Evolutionary conservation across 208 protist species (phyloP).

Genomic region (Leishmania major): DNA sequence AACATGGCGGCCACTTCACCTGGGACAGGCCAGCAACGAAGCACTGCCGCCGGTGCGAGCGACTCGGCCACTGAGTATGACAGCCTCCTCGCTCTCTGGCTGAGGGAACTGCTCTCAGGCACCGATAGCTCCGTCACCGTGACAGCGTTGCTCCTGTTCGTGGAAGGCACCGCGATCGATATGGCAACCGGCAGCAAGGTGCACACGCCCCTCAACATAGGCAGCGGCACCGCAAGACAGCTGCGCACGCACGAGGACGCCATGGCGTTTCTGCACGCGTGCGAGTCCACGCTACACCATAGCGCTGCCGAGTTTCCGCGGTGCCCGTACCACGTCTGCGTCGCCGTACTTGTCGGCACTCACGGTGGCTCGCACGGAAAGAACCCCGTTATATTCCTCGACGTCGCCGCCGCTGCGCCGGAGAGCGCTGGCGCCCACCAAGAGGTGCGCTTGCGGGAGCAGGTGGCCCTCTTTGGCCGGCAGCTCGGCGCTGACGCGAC

Average conservation of each 20-base stretch:
- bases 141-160: constrained; percentile 10
- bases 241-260: constrained; percentile 16
- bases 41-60: background rate
- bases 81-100: constrained; percentile 25
- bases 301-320: background rate
- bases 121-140: background rate
- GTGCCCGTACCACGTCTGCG: constrained; percentile 24
- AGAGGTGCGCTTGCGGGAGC: background rate
- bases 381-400: constrained; percentile 18
- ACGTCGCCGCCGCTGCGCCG: constrained; percentile 5
- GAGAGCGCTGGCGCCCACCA: background rate
- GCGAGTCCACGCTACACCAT: constrained; percentile 8
- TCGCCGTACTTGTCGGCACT: constrained; percentile 7
- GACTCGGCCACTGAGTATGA: background rate
- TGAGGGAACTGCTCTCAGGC: background rate
- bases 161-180: constrained; percentile 18
- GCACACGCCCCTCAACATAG: background rate
- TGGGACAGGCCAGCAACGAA: background rate
- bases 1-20: background rate
- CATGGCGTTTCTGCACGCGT: constrained; percentile 1
- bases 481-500: constrained; percentile 1
- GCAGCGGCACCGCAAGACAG: background rate
- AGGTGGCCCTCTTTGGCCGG: constrained; percentile 11
- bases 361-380: background rate
- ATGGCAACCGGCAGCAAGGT: background rate